Evolutionary conservation across 768 basidiomycete genomes (phyloP).

Genomic region (Strobilomyces confusus): DNA sequence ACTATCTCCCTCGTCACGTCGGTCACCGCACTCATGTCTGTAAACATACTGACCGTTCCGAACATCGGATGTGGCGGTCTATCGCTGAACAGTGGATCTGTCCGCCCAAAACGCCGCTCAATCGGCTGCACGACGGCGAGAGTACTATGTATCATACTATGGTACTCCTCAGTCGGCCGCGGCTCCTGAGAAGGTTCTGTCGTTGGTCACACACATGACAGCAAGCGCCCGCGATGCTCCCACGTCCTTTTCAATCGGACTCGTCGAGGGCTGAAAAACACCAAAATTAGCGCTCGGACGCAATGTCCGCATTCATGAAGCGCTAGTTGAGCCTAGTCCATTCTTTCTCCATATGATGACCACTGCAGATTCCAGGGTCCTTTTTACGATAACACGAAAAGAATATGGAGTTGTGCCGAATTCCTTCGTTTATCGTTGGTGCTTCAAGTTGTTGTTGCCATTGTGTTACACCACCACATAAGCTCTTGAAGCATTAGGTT

Average conservation of each 20-base stretch:
- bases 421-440: neutral
- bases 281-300: neutral
- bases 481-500: too few species aligned
- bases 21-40: neutral
- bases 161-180: neutral
- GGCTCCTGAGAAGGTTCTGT: neutral
- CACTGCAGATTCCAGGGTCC: too few species aligned
- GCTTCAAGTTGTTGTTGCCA: neutral
- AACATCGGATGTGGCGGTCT: neutral
- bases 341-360: too few species aligned
- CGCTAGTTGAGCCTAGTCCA: neutral
- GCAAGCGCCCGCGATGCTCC: neutral
- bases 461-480: too few species aligned
- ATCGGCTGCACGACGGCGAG: neutral
- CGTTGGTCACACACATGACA: neutral
- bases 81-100: neutral
- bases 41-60: neutral
- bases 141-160: neutral
- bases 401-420: neutral
- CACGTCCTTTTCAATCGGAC: neutral
- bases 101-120: conserved; percentile 4
- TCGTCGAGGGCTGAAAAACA: neutral
- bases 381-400: neutral
- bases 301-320: neutral
- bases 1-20: neutral